Conservation (phyloP, 2,329 filamentous ascomycete genomes). For the Mycosphaerelloides madeirae region DNA sequence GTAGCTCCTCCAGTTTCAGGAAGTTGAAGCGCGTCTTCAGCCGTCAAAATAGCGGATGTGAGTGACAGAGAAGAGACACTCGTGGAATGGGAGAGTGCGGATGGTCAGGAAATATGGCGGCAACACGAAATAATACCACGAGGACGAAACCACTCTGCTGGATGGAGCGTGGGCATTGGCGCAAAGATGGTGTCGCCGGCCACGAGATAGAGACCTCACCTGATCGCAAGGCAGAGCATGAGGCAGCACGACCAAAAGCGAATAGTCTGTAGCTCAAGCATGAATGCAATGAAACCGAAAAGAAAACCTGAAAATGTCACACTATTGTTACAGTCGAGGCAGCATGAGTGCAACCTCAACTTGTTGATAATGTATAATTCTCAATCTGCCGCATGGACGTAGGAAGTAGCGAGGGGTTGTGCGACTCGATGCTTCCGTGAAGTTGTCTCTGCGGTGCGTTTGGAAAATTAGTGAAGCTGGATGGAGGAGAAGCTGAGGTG, state of each 20-base stretch:
- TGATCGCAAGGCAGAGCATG: no score
- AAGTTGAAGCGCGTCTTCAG: neutral
- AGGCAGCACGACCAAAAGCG: no score
- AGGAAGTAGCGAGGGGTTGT: constrained; percentile 21
- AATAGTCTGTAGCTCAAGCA: neutral
- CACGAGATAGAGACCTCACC: no score
- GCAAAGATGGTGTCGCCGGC: no score
- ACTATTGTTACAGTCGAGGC: constrained; percentile 31
- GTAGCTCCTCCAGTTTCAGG: constrained; percentile 6
- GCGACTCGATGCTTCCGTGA: constrained; percentile 18
- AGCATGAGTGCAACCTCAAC: constrained; percentile 25
- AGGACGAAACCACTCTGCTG: no score
- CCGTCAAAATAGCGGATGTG: neutral
- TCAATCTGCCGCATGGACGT: constrained; percentile 28
- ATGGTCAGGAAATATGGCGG: no score
- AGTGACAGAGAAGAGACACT: constrained; percentile 1
- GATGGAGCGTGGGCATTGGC: no score
- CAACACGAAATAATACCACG: no score
- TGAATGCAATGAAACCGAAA: neutral
- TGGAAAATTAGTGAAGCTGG: neutral
- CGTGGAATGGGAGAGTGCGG: no score
- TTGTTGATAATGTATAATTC: constrained; percentile 27
- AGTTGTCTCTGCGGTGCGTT: constrained; percentile 2
- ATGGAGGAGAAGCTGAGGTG: neutral
- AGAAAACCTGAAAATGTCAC: constrained; percentile 13